Conservation (phyloP, 2,329 filamentous ascomycete genomes). For the Leptographium procerum region DNA sequence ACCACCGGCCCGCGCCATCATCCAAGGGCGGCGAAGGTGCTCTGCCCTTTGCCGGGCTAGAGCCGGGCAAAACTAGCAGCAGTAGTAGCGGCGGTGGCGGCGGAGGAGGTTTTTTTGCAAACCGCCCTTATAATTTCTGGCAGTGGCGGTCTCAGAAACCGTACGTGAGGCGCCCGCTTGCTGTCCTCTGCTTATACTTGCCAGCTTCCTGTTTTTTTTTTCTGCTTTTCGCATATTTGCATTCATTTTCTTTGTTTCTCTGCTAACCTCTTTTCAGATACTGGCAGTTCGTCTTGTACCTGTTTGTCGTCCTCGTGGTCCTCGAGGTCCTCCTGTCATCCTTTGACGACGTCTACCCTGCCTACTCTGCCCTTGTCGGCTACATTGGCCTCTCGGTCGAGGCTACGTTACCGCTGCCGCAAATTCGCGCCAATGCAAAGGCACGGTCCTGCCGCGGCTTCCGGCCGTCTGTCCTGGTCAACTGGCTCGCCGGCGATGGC, state of each 20-base stretch:
- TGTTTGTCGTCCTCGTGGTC: conserved; percentile 47
- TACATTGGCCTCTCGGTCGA: conserved; percentile 68
- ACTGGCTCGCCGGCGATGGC: conserved; percentile 68
- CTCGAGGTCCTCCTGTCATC: conserved; percentile 58
- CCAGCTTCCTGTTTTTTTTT: too few species aligned
- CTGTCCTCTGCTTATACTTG: too few species aligned
- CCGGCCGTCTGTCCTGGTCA: conserved; percentile 60
- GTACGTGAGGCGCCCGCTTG: too few species aligned
- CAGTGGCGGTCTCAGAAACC: conserved; percentile 65
- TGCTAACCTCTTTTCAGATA: conserved; percentile 35
- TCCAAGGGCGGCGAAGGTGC: conserved; percentile 49
- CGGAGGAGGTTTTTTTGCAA: conserved; percentile 24
- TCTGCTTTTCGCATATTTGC: too few species aligned
- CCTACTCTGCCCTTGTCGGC: conserved; percentile 59
- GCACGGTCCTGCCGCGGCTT: conserved; percentile 66
- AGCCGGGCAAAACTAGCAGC: conserved; percentile 18
- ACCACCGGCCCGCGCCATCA: conserved; percentile 50
- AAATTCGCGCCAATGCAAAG: conserved; percentile 60
- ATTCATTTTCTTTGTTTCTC: background rate
- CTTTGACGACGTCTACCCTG: conserved; percentile 42
- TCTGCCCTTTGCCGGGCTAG: conserved; percentile 48
- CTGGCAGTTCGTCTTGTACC: conserved; percentile 65
- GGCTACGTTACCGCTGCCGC: conserved; percentile 69
- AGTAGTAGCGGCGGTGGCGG: conserved; percentile 13
- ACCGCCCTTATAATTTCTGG: conserved; percentile 68